Evolutionary conservation across 441 rosid species (phyloP), one percentile per base, ranked within the genome.

Genomic region (Pelargonium cotyledonis): DNA sequence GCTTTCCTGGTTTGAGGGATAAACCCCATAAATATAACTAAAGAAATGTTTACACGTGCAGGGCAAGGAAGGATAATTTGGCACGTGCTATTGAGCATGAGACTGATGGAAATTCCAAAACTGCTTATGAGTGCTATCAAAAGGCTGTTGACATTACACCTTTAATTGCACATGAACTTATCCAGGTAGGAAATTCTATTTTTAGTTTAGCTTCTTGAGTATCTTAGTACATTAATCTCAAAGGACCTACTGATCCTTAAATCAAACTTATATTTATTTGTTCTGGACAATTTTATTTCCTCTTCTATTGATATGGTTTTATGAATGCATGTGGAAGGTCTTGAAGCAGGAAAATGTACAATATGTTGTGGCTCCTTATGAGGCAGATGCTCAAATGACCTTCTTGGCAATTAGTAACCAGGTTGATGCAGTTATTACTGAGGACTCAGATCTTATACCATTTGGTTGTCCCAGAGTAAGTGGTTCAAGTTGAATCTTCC

Each of bases 321-420:
- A 2, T 66, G 55, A 23, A 41, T 65, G 78, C 71, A 62, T 67
- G 26, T 69, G 72, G 77, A 78, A 95, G 98, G 90, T 89, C 78
- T 80, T 92, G 80, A 89, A 82, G 82, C 85, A 73, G 82, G 95
- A 95, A 83, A 85, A 83, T 19, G 79, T 92, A 26, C 79, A 83
- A 53, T 89, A 81, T 73, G 81, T 92, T 68, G 99, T 95, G 72
- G 98, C 98, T 66, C 99, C 99, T 19, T 92, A 90, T 8, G 99
- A 95, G 77, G 97, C 98, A 15, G 98, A 95, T 90, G 97, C 99
- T 21, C 97, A 95, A 70, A 92, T 95, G 97, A 82, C 98, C 49
- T 95, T 87, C 75, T 83, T 95, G 84, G 95, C 92, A 12, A 49
- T 85, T 67, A 82, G 84, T 76, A 85, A 86, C 70, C 92, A 89